Conservation (phyloP, 768 basidiomycete species). For the Suillus bovinus region DNA sequence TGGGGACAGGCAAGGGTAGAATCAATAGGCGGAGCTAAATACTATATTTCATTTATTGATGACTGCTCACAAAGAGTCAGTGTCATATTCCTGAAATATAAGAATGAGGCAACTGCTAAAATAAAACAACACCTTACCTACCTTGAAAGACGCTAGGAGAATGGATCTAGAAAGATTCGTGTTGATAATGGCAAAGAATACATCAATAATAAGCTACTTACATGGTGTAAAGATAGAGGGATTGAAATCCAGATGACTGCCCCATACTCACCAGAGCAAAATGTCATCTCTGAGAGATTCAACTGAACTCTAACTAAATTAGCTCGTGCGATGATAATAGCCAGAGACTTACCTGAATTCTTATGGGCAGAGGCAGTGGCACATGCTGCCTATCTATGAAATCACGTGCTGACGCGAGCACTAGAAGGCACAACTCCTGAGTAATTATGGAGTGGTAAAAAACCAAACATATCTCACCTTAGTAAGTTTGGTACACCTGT, state of each 20-base stretch:
- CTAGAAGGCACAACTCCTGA: background rate
- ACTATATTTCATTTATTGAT: constrained; percentile 11
- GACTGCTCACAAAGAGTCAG: constrained; percentile 7
- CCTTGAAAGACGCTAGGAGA: constrained; percentile 18
- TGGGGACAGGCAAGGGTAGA: constrained; percentile 23
- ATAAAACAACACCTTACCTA: constrained; percentile 18
- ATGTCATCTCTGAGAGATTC: constrained; percentile 36
- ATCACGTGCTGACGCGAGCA: constrained; percentile 11
- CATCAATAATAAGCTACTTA: constrained; percentile 23
- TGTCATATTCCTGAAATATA: constrained; percentile 23
- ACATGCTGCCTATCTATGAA: constrained; percentile 31
- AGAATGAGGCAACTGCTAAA: constrained; percentile 19
- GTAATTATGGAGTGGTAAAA: constrained; percentile 12
- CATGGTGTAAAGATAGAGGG: constrained; percentile 24
- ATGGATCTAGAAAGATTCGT: constrained; percentile 16
- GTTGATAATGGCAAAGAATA: constrained; percentile 37
- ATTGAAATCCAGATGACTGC: constrained; percentile 33
- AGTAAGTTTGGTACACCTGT: constrained; percentile 20
- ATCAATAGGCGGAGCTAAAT: constrained; percentile 18
- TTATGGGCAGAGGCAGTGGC: constrained; percentile 35
- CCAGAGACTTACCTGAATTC: constrained; percentile 21
- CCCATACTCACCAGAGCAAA: constrained; percentile 39
- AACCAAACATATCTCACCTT: constrained; percentile 31
- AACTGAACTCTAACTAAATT: constrained; percentile 36
- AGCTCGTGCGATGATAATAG: constrained; percentile 32